Base-by-base conservation (phyloP, 768 basidiomycete species). In the Saitozyma sp. region DNA sequence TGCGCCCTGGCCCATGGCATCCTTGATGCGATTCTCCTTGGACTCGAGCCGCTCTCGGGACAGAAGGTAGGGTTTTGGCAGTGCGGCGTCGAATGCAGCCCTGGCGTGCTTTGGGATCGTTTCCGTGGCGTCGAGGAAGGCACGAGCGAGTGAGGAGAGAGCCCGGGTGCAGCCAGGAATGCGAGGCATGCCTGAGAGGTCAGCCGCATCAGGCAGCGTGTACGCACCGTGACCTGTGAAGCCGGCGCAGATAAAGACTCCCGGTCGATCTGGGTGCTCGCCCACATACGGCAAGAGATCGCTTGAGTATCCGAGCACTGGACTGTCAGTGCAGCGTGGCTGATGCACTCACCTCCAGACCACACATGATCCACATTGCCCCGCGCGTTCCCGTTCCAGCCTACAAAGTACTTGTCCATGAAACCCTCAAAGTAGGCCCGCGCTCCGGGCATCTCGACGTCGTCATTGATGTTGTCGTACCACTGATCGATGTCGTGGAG, bases 141-240 rank as follows among this genome's bases (percentile, higher is more conserved):
- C 29, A 29, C 29, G 29, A 29, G 29, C 29, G 6, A 69, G 58
- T 0, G 50, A 42, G 10, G 67, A 63, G 17, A 73, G 29, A 6
- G 68, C 63, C 16, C 54, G 46, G 29, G 68, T 52, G 45, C 68
- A 67, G 16, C 67, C 71, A 7, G 71, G 71, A 20, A 69, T 73
- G 4, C 66, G 65, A 10, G 68, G 71, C 68, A 73, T 73, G 37
- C 71, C 67, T 69, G 58, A 9, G 20, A 9, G 37, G 10, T 49
- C 54, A 55, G 54, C 19, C 10, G 39, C 17, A 50, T 55, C 46
- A 54, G 50, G 37, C 16, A 10, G 53, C 13, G 48, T 48, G 9
- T 9, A 66, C 71, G 53, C 29, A 73, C 71, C 71, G 54, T 73
- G 71, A 11, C 71, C 71, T n/a, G 68, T 67, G 58, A 73, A 73